Evolutionary conservation across 352 stramenopile species (phyloP).

Genomic region (Pythium rhizo-oryzae): DNA sequence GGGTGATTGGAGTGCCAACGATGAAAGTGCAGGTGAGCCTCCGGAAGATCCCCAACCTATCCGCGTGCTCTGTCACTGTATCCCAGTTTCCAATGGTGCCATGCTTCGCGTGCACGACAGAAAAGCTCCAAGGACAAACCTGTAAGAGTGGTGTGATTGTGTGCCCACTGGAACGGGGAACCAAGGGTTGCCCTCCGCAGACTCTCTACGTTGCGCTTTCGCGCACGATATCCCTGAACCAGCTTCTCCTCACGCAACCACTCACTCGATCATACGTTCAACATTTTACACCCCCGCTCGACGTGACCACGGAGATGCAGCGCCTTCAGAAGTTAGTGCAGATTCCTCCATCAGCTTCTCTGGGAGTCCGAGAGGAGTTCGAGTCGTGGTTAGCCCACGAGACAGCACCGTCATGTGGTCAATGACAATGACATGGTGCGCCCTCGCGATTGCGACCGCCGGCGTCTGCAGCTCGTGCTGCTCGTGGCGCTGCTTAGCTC

Average conservation of each 20-base stretch:
- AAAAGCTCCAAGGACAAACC: conserved; percentile 36
- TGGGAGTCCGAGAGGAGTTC: background rate
- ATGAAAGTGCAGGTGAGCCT: conserved; percentile 2
- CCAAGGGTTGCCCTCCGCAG: background rate
- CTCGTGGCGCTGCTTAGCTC: too few species aligned
- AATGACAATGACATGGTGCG: background rate
- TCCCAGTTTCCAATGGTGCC: conserved; percentile 30
- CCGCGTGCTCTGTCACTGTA: conserved; percentile 13
- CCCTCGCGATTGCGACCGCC: background rate
- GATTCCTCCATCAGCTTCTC: conserved; percentile 1
- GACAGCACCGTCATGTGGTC: background rate
- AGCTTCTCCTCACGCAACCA: background rate
- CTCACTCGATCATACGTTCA: background rate
- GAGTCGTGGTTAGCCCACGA: background rate
- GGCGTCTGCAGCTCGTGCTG: too few species aligned
- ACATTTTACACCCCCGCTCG: background rate
- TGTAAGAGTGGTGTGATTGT: conserved; percentile 31
- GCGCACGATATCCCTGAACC: background rate
- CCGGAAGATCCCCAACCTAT: conserved; percentile 1
- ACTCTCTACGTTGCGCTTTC: conserved; percentile 7
- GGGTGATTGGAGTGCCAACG: background rate
- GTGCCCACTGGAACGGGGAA: background rate
- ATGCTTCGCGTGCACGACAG: conserved; percentile 30
- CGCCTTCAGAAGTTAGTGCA: background rate
- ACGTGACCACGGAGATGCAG: conserved; percentile 4